phyloP scores from a whole-genome alignment of 805 yeast genomes.

The Saccharomycopsis amapae region DNA sequence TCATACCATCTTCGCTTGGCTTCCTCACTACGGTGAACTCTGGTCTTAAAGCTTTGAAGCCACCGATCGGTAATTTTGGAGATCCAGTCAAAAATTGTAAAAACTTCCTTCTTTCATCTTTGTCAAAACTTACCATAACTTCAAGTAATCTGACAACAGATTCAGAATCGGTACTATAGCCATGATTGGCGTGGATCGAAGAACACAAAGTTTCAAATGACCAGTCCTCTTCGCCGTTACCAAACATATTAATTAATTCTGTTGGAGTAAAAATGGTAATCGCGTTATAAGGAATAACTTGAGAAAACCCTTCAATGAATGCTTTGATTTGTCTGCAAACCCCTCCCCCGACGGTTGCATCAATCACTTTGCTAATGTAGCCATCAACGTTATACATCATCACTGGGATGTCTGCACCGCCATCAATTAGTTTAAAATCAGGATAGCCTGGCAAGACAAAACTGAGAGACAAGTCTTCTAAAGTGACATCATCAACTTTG shows the following conservation, averaged over 20 bases:
- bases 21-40: slow-evolving; percentile 82
- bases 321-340: slow-evolving; percentile 55
- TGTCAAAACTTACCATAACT: slow-evolving; percentile 49
- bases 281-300: slow-evolving; percentile 72
- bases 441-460: slow-evolving; percentile 77
- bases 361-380: slow-evolving; percentile 52
- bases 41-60: slow-evolving; percentile 77
- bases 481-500: slow-evolving; percentile 27
- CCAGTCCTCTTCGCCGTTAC: slow-evolving; percentile 87
- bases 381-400: slow-evolving; percentile 43
- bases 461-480: slow-evolving; percentile 51
- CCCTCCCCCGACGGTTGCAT: slow-evolving; percentile 56
- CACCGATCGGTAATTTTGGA: slow-evolving; percentile 90
- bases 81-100: slow-evolving; percentile 89
- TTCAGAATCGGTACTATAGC: slow-evolving; percentile 65
- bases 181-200: slow-evolving; percentile 81
- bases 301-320: slow-evolving; percentile 74
- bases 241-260: slow-evolving; percentile 69
- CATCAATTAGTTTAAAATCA: slow-evolving; percentile 45
- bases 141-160: slow-evolving; percentile 55
- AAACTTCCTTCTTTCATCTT: slow-evolving; percentile 58
- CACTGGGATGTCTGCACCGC: slow-evolving; percentile 49
- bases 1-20: slow-evolving; percentile 54
- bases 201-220: slow-evolving; percentile 49
- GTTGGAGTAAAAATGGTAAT: slow-evolving; percentile 62